Base-by-base conservation (phyloP, 2,329 filamentous ascomycete genomes). In the Fusarium globosum region DNA sequence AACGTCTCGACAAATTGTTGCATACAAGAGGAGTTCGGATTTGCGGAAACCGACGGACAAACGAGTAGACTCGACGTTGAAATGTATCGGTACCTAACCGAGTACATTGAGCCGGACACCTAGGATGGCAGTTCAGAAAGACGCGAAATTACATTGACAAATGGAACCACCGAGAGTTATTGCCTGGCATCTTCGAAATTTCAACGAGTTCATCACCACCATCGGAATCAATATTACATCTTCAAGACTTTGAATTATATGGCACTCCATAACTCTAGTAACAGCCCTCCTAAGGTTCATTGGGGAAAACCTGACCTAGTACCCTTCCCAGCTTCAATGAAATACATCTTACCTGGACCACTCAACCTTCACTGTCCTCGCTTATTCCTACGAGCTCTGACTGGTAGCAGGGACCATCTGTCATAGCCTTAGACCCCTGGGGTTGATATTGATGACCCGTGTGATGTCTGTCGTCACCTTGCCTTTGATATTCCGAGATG, bases 61-160 rank as follows among this genome's bases (percentile, higher is more conserved):
- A 66, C 68, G 71, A 73, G 71, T 68, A n/a, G 33, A 56, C 45
- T 55, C 43, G 49, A 59, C 23, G 18, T 45, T 63, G 46, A 58
- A 65, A 69, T 55, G 69, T 77, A 77, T 75, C 71, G 72, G 75
- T 77, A 77, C 75, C 68, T 77, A 58, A n/a, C 69, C 62, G 69
- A 73, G 51, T 56, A 65, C 28, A 74, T 65, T 52, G 58, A 65
- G 48, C 26, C 20, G 49, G 61, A 48, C 28, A 36, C 30, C 48
- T 35, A 58, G 39, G 38, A 61, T 75, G 65, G 51, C 26, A 73
- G 39, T 67, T 73, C 46, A 68, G 60, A 59, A 74, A 77, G 60
- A 68, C 56, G 66, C 63, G 76, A 77, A 74, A 77, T 77, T 77
- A 52, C 73, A 78, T 38, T 65, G 65, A 68, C 60, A 66, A 53